Evolutionary conservation across 306 rosid species (phyloP).

Genomic region (Macrotyloma uniflorum): DNA sequence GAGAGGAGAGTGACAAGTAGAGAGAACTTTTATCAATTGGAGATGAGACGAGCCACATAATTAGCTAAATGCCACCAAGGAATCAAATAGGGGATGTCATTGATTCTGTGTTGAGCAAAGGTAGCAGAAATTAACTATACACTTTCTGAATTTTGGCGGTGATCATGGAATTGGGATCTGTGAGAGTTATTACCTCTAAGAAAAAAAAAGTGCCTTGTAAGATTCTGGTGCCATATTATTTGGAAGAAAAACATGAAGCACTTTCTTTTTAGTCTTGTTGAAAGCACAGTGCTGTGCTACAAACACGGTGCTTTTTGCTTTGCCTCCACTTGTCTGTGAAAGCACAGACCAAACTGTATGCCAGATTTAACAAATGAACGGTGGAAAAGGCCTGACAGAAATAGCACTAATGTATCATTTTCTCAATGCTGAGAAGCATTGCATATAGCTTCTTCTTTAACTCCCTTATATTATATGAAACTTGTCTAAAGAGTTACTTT

Average conservation of each 20-base stretch:
- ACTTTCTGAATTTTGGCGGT: conserved; percentile 43
- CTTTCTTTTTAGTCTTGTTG: conserved; percentile 42
- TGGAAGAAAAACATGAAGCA: conserved; percentile 51
- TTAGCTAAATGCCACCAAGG: conserved; percentile 45
- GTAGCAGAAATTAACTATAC: conserved; percentile 39
- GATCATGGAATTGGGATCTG: conserved; percentile 50
- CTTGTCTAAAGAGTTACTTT: conserved; percentile 39
- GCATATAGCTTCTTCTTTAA: conserved; percentile 34
- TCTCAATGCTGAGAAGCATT: conserved; percentile 31
- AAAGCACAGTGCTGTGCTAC: conserved; percentile 50
- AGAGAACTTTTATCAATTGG: conserved; percentile 50
- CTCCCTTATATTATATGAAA: conserved; percentile 14
- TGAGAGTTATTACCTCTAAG: conserved; percentile 40
- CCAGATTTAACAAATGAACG: conserved; percentile 54
- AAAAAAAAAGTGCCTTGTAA: conserved; percentile 47
- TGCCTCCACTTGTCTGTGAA: conserved; percentile 62
- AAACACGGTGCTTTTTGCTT: conserved; percentile 48
- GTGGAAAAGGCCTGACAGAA: conserved; percentile 41
- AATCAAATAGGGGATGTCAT: conserved; percentile 28
- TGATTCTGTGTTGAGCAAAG: conserved; percentile 38
- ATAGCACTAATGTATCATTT: conserved; percentile 30
- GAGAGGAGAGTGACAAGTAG: conserved; percentile 31
- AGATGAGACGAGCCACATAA: conserved; percentile 38
- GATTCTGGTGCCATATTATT: conserved; percentile 44
- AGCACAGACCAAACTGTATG: conserved; percentile 63